Evolutionary conservation across 1,139 yeast genomes (phyloP).

Genomic region (Geotrichum carabidarum): DNA sequence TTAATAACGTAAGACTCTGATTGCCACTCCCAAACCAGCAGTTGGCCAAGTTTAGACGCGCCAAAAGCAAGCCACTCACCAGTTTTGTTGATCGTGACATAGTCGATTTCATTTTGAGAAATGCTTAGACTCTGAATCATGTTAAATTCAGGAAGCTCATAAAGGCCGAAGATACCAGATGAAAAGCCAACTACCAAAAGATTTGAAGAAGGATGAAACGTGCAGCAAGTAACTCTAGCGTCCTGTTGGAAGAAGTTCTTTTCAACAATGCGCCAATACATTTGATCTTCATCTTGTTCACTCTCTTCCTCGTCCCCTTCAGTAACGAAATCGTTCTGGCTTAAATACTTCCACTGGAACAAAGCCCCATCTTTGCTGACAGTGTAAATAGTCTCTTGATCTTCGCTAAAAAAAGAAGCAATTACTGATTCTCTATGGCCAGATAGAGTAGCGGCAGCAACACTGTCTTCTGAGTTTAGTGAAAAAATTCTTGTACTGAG

Average conservation of each 20-base stretch:
- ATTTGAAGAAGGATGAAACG: slow-evolving; percentile 70
- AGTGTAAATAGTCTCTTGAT: slow-evolving; percentile 86
- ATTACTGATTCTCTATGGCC: slow-evolving; percentile 91
- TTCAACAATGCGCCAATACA: slow-evolving; percentile 77
- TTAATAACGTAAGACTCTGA: slow-evolving; percentile 90
- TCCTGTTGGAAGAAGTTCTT: slow-evolving; percentile 69
- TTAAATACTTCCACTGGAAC: slow-evolving; percentile 82
- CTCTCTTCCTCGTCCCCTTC: slow-evolving; percentile 38
- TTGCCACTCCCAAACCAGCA: slow-evolving; percentile 97
- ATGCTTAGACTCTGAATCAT: slow-evolving; percentile 81
- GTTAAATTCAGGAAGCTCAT: slow-evolving; percentile 74
- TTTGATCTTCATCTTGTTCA: slow-evolving; percentile 20
- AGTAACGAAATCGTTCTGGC: slow-evolving; percentile 44
- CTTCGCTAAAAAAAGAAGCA: slow-evolving; percentile 75
- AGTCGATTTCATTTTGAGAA: slow-evolving; percentile 86
- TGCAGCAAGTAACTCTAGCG: slow-evolving; percentile 65
- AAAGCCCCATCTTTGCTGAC: slow-evolving; percentile 93
- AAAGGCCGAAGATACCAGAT: slow-evolving; percentile 88
- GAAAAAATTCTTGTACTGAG: slow-evolving; percentile 87
- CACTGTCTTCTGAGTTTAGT: slow-evolving; percentile 63
- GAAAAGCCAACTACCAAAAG: slow-evolving; percentile 83
- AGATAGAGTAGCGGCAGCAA: slow-evolving; percentile 78
- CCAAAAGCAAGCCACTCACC: slow-evolving; percentile 99
- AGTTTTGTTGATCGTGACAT: slow-evolving; percentile 68
- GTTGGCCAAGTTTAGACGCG: slow-evolving; percentile 83